Base-by-base conservation (phyloP, 805 yeast genomes). In the Kodamaea laetipori region DNA sequence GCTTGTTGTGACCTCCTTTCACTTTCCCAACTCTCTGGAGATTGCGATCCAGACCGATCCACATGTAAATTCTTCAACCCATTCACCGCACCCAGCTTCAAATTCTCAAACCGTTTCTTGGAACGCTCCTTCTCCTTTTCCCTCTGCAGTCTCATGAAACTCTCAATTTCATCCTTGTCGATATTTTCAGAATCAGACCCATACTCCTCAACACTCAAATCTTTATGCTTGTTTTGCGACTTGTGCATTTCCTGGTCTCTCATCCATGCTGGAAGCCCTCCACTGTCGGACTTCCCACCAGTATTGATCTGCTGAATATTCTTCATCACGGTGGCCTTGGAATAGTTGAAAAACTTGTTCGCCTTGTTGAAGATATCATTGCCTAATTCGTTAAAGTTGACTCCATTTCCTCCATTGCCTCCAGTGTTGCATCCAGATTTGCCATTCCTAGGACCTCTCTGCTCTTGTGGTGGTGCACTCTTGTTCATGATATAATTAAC, bases 241-340 rank as follows among this genome's bases (percentile, higher is more conserved):
- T 71, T 76, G 51, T 82, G 74, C 51, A 55, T 66, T 10, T 64
- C 69, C 52, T 78, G 82, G 47, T 78, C 75, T 44, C 67, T 73
- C 90, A 87, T 82, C 95, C 95, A 87, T 1, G 82, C 79, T 0
- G 95, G 95, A 50, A 67, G 57, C 38, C 61, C 59, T 9, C 57
- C 56, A 1, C 31, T 36, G 9, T 33, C 57, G 10, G 32, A 18
- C 53, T 44, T 58, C 41, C 27, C 32, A 17, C 37, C 43, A 27
- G 37, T 35, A 46, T 27, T 54, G 49, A 32, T 16, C 12, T 35
- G 30, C 49, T 77, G 78, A 21, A 83, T 66, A 31, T 85, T 86
- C 51, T 79, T 78, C 48, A 79, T 77, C 8, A 85, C 69, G 27
- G 82, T 80, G 45, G 80, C 72, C 41, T 74, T 71, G 1, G 90